These are phyloP conservation scores for Scleromitrula shiraiana DNA, from an alignment of 2,329 filamentous ascomycete genomes.

Conservation along the genomic window DNA sequence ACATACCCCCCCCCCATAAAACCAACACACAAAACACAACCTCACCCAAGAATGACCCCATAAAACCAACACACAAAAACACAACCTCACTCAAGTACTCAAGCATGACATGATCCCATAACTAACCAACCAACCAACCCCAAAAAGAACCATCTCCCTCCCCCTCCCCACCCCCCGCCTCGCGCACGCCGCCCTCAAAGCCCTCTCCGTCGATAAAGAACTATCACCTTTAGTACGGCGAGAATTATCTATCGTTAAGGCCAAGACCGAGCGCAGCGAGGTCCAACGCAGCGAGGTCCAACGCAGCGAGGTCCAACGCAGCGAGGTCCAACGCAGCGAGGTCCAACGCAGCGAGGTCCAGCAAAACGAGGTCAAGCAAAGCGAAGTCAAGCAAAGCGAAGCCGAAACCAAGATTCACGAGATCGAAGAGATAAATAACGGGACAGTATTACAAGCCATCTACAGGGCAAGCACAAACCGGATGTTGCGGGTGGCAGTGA, in stretches of 20 bases:
- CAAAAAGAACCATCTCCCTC: slow-evolving; percentile 24
- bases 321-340: too few species aligned
- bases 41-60: too few species aligned
- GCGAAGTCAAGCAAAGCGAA: too few species aligned
- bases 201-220: slow-evolving; percentile 80
- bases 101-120: too few species aligned
- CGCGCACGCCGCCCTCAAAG: slow-evolving; percentile 64
- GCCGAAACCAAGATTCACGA: too few species aligned
- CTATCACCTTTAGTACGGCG: slow-evolving; percentile 77
- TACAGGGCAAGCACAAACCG: slow-evolving; percentile 89
- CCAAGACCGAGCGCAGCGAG: slow-evolving; percentile 5
- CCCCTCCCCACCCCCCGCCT: slow-evolving; percentile 77
- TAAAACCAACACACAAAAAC: too few species aligned
- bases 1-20: not conserved
- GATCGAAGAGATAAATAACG: slow-evolving; percentile 12
- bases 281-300: too few species aligned
- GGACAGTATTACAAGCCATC: slow-evolving; percentile 58
- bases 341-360: too few species aligned
- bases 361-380: too few species aligned
- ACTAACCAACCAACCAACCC: not conserved
- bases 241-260: slow-evolving; percentile 50
- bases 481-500: slow-evolving; percentile 93
- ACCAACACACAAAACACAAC: too few species aligned
- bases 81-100: too few species aligned
- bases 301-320: too few species aligned